Evolutionary conservation across 352 stramenopile genomes (phyloP).

Genomic region (Pythium pyrilobum): DNA sequence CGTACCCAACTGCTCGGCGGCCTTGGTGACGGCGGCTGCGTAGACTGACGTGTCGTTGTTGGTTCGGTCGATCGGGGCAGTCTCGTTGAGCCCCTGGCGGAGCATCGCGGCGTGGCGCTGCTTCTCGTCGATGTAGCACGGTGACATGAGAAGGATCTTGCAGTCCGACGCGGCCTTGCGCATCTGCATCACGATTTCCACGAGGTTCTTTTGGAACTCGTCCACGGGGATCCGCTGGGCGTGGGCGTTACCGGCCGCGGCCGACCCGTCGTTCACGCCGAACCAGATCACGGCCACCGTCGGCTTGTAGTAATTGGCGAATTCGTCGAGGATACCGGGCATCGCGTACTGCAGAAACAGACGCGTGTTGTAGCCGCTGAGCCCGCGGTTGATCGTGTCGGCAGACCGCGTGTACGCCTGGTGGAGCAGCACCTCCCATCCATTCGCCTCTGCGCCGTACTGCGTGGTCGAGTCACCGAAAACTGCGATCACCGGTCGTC

Average conservation of each 20-base stretch:
- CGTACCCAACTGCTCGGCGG: not conserved
- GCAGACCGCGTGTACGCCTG: not conserved
- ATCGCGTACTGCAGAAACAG: constrained; percentile 4
- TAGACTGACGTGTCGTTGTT: not conserved
- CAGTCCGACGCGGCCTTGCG: not conserved
- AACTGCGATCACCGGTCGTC: not conserved
- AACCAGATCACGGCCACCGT: constrained; percentile 27
- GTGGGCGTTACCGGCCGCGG: constrained; percentile 23
- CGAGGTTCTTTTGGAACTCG: constrained; percentile 34
- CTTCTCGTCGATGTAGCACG: constrained; percentile 5
- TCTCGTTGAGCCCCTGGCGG: not conserved
- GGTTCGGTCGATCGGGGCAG: constrained; percentile 4
- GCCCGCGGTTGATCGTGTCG: constrained; percentile 2
- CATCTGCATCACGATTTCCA: constrained; percentile 3
- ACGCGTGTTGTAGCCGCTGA: constrained; percentile 10
- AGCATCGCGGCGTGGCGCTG: not conserved
- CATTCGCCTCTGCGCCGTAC: not conserved
- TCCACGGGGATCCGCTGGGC: constrained; percentile 43
- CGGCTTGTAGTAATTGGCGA: not conserved
- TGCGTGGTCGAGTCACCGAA: constrained; percentile 10
- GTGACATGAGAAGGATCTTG: constrained; percentile 4
- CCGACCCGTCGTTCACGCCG: constrained; percentile 52
- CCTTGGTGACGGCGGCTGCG: not conserved
- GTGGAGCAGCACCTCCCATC: constrained; percentile 5
- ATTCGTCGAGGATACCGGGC: not conserved